Conservation (phyloP, 208 protist genomes). For the Kentomonas sorsogonicus region DNA sequence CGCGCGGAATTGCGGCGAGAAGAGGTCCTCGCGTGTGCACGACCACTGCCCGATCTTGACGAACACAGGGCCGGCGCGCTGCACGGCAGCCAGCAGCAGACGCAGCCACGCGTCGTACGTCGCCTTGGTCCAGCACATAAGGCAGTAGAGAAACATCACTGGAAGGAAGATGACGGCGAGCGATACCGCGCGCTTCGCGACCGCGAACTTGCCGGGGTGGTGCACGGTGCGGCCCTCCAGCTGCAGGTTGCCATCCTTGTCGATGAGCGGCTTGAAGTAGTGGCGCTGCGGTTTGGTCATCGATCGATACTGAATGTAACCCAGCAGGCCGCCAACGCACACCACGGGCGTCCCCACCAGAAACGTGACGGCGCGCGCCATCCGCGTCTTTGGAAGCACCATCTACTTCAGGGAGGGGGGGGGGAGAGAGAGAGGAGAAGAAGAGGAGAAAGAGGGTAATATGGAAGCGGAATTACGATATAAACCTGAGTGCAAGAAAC, state of each 20-base stretch:
- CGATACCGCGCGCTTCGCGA: conserved; percentile 49
- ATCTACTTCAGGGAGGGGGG: no score
- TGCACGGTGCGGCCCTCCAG: conserved; percentile 48
- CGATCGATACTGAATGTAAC: conserved; percentile 69
- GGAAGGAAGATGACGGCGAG: conserved; percentile 72
- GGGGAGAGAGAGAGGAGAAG: neutral
- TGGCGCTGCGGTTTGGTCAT: conserved; percentile 36
- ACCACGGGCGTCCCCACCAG: conserved; percentile 40
- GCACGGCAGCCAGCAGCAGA: conserved; percentile 57
- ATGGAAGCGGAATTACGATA: no score
- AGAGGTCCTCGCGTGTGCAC: conserved; percentile 86
- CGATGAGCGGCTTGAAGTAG: conserved; percentile 60
- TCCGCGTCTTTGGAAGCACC: conserved; percentile 14
- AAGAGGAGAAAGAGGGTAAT: no score
- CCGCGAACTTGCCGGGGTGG: conserved; percentile 24
- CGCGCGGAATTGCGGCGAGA: conserved; percentile 66
- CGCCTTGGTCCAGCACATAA: conserved; percentile 46
- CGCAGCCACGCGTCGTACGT: conserved; percentile 74
- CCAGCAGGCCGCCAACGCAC: conserved; percentile 35
- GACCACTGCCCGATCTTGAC: conserved; percentile 90
- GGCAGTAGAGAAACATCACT: conserved; percentile 57
- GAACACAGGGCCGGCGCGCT: conserved; percentile 82
- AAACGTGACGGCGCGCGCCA: conserved; percentile 13
- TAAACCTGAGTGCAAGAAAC: no score
- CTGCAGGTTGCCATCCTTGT: conserved; percentile 54